These are phyloP conservation scores for Ogataea nitratoaversa DNA, from an alignment of 805 yeast species.

Conservation along the genomic window DNA sequence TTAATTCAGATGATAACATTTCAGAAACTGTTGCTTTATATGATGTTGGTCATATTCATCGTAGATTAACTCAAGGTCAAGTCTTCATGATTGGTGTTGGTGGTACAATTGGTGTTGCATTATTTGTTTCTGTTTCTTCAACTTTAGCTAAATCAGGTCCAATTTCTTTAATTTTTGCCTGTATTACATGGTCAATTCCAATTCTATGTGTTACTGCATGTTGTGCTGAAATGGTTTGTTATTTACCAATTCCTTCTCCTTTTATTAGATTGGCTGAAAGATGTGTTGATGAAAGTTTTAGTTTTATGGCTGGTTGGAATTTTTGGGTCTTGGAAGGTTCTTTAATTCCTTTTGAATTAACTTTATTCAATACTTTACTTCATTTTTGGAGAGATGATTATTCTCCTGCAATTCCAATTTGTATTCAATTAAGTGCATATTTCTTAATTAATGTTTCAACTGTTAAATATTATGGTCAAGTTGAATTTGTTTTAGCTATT, in stretches of 20 bases:
- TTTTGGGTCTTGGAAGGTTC: constrained; percentile 46
- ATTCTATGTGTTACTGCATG: constrained; percentile 38
- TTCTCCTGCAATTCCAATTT: constrained; percentile 42
- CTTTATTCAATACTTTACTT: constrained; percentile 42
- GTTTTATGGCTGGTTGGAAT: constrained; percentile 46
- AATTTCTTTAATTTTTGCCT: constrained; percentile 36
- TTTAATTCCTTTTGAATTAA: constrained; percentile 46
- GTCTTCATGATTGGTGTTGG: constrained; percentile 47
- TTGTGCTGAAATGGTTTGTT: constrained; percentile 44
- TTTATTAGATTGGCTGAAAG: constrained; percentile 43
- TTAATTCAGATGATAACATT: constrained; percentile 2
- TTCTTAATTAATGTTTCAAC: constrained; percentile 40
- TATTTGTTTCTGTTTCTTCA: constrained; percentile 40
- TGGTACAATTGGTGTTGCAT: constrained; percentile 46
- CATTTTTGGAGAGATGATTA: constrained; percentile 47
- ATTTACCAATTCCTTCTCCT: constrained; percentile 45
- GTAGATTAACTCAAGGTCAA: constrained; percentile 38
- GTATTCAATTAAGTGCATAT: constrained; percentile 38
- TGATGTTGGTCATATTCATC: constrained; percentile 19
- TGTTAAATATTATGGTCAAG: constrained; percentile 43
- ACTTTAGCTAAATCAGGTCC: constrained; percentile 40
- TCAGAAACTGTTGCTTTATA: constrained; percentile 9
- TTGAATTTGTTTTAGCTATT: constrained; percentile 43
- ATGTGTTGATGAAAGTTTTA: constrained; percentile 42
- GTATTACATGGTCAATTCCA: constrained; percentile 39